A percentile compares a stretch with the other conserved stretches of the same genome.
Conservation (phyloP, 305 asterid species). For the Fraxinus velutina region DNA sequence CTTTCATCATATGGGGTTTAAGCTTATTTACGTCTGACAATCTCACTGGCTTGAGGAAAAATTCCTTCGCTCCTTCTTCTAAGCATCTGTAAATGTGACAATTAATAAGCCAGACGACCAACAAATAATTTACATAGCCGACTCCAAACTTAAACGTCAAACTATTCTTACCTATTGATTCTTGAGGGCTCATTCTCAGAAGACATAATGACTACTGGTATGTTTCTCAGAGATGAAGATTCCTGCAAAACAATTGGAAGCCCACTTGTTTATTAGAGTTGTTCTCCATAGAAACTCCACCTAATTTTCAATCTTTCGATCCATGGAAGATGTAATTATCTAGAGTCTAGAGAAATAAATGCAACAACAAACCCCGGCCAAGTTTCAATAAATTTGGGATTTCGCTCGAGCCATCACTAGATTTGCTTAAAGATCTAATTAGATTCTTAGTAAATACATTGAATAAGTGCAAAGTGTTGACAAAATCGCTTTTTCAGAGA, state of each 20-base stretch:
- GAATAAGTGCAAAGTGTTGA: not conserved
- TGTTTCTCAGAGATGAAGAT: conserved; percentile 67
- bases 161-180: conserved; percentile 59
- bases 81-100: conserved; percentile 52
- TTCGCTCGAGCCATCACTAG: not conserved
- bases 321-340: not conserved
- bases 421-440: not conserved
- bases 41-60: conserved; percentile 83
- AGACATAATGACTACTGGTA: conserved; percentile 92
- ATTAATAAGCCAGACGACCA: not conserved
- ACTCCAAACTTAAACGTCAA: not conserved
- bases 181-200: conserved; percentile 93
- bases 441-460: not conserved
- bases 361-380: not conserved
- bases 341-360: not conserved
- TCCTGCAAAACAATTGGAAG: conserved; percentile 46
- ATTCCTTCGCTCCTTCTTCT: conserved; percentile 92
- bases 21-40: conserved; percentile 74
- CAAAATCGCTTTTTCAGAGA: not conserved
- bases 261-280: not conserved
- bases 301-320: not conserved
- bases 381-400: not conserved
- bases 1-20: conserved; percentile 74
- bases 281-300: not conserved
- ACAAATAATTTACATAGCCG: not conserved